Evolutionary conservation across 2,329 filamentous ascomycete genomes (phyloP).

Genomic region (Aureobasidium zeae): DNA sequence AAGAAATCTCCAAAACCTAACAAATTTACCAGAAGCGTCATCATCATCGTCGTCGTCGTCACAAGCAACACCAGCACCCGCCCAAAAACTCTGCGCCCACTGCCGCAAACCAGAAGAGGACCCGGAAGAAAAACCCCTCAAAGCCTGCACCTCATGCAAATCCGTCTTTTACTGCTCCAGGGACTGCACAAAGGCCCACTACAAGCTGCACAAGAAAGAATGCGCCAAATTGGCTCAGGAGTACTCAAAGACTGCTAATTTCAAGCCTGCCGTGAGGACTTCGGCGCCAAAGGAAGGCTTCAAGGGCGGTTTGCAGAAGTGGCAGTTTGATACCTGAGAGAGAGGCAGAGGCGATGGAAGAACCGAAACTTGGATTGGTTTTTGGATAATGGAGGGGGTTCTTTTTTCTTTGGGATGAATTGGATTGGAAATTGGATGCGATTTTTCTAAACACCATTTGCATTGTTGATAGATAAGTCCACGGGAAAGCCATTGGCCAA

Average conservation of each 20-base stretch:
- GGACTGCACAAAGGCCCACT: slow-evolving; percentile 33
- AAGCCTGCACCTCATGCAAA: slow-evolving; percentile 33
- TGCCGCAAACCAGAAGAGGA: slow-evolving; percentile 12
- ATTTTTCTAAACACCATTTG: no score
- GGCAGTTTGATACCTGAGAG: slow-evolving; percentile 29
- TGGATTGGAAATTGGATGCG: no score
- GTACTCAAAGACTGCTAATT: slow-evolving; percentile 30
- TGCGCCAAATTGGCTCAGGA: slow-evolving; percentile 32
- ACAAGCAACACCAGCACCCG: neutral
- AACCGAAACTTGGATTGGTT: no score
- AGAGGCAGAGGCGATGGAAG: no score
- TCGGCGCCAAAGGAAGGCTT: slow-evolving; percentile 27
- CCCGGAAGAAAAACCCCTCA: slow-evolving; percentile 21
- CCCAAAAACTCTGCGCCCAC: slow-evolving; percentile 7
- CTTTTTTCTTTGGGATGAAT: no score
- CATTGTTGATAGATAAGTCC: no score
- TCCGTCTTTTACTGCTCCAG: slow-evolving; percentile 32
- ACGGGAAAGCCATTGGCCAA: no score
- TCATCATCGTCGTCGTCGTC: no score
- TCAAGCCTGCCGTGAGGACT: slow-evolving; percentile 31
- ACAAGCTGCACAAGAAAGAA: slow-evolving; percentile 34
- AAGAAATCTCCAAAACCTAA: neutral
- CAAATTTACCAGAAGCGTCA: neutral
- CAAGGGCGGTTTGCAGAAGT: slow-evolving; percentile 32
- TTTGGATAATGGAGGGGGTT: no score